Evolutionary conservation across 1,284 basidiomycete genomes (phyloP).

Genomic region (Kalmanozyma brasiliensis): DNA sequence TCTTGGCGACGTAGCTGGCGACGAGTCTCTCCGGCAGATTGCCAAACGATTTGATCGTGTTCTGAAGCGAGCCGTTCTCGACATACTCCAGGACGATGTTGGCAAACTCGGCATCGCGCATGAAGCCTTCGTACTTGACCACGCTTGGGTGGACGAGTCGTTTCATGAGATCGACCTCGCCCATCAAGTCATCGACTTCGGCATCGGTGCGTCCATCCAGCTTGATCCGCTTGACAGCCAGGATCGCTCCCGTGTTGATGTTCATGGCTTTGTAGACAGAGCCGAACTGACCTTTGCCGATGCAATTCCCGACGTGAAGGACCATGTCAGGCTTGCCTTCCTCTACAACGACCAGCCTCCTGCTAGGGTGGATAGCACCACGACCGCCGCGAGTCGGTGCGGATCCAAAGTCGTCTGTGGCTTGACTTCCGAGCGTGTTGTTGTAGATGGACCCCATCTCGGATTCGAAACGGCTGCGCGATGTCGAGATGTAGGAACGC

Average conservation of each 20-base stretch:
- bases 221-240: slow-evolving; percentile 93
- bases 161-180: slow-evolving; percentile 98
- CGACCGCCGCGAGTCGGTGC: slow-evolving; percentile 30
- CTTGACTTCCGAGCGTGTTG: slow-evolving; percentile 54
- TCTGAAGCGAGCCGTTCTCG: slow-evolving; percentile 75
- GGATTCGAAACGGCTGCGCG: slow-evolving; percentile 53
- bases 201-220: slow-evolving; percentile 94
- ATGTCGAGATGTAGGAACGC: slow-evolving; percentile 37
- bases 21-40: slow-evolving; percentile 94
- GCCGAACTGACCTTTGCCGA: slow-evolving; percentile 94
- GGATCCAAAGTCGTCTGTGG: slow-evolving; percentile 43
- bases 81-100: slow-evolving; percentile 73
- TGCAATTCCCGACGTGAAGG: slow-evolving; percentile 79
- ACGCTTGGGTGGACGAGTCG: slow-evolving; percentile 94
- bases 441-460: slow-evolving; percentile 59
- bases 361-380: slow-evolving; percentile 65
- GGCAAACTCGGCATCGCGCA: slow-evolving; percentile 50
- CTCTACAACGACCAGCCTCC: slow-evolving; percentile 82
- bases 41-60: slow-evolving; percentile 75
- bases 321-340: slow-evolving; percentile 81
- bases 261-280: slow-evolving; percentile 93
- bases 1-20: slow-evolving; percentile 87
- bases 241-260: slow-evolving; percentile 70
- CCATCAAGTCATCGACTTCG: slow-evolving; percentile 98
- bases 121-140: slow-evolving; percentile 90